Evolutionary conservation across 2,329 filamentous ascomycete species (phyloP).

Genomic region (Aspergillus jensenii): DNA sequence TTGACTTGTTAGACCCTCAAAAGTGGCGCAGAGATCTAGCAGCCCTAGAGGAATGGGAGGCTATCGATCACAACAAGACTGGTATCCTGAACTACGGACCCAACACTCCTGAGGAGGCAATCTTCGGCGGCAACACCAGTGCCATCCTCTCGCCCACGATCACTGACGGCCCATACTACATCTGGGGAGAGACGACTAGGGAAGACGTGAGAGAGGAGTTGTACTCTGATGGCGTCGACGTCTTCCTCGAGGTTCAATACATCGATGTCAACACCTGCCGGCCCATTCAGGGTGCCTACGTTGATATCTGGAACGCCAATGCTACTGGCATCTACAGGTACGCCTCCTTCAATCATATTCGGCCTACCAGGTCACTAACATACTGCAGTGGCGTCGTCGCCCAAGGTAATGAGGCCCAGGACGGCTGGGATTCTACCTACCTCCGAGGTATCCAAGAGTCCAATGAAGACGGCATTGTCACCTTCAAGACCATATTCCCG

Average conservation of each 20-base stretch:
- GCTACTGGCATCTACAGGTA: slow-evolving; percentile 48
- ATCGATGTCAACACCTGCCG: slow-evolving; percentile 49
- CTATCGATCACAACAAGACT: slow-evolving; percentile 41
- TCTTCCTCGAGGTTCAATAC: slow-evolving; percentile 48
- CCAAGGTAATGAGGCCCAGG: slow-evolving; percentile 28
- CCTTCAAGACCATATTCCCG: slow-evolving; percentile 50
- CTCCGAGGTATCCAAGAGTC: slow-evolving; percentile 51
- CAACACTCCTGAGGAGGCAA: slow-evolving; percentile 28
- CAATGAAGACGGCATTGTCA: slow-evolving; percentile 49
- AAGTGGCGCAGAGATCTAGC: slow-evolving; percentile 37
- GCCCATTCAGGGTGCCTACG: slow-evolving; percentile 37
- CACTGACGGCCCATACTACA: slow-evolving; percentile 48
- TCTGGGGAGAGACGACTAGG: slow-evolving; percentile 45
- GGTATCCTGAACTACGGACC: slow-evolving; percentile 25
- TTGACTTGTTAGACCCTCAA: slow-evolving; percentile 16
- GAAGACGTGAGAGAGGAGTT: slow-evolving; percentile 41
- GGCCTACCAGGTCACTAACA: slow-evolving; percentile 6
- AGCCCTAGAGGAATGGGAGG: slow-evolving; percentile 40
- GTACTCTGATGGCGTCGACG: slow-evolving; percentile 41
- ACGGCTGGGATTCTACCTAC: slow-evolving; percentile 43
- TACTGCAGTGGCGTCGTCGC: slow-evolving; percentile 25
- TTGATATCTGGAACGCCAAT: slow-evolving; percentile 52
- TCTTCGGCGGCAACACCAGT: slow-evolving; percentile 46
- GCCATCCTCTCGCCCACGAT: slow-evolving; percentile 46
- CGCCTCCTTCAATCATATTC: slow-evolving; percentile 13